These are phyloP conservation scores for Carnegiea gigantea DNA, from an alignment of 179 eudicot species.

Conservation along the genomic window DNA sequence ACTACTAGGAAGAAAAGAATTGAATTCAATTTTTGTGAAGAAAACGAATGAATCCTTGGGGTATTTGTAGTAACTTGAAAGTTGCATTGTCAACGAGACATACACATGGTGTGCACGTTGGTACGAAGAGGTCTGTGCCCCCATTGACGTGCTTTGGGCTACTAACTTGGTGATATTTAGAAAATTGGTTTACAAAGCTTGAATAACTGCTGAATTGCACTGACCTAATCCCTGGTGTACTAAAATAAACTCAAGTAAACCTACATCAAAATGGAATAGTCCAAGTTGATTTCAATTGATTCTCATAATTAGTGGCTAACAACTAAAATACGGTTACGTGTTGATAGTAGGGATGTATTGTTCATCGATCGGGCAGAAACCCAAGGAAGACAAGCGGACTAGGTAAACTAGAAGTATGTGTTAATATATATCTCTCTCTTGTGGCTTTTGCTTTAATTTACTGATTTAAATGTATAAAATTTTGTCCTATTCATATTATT, in stretches of 20 bases:
- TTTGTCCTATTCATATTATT: too few species aligned
- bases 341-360: not conserved
- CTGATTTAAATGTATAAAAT: too few species aligned
- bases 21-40: constrained; percentile 4
- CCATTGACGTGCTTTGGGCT: not conserved
- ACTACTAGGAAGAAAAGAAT: not conserved
- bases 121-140: not conserved
- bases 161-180: not conserved
- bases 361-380: not conserved
- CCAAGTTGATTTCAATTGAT: not conserved
- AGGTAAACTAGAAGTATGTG: not conserved
- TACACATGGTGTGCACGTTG: not conserved
- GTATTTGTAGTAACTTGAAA: not conserved
- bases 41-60: not conserved
- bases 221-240: not conserved
- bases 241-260: too few species aligned
- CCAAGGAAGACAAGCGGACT: not conserved
- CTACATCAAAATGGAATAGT: too few species aligned
- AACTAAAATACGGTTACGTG: not conserved
- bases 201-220: not conserved
- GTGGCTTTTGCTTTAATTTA: too few species aligned
- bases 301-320: not conserved
- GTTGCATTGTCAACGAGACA: not conserved
- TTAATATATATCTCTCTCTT: not conserved
- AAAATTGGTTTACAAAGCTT: not conserved